phyloP scores from a whole-genome alignment of 345 rosid genomes.

The Populus tremula region DNA sequence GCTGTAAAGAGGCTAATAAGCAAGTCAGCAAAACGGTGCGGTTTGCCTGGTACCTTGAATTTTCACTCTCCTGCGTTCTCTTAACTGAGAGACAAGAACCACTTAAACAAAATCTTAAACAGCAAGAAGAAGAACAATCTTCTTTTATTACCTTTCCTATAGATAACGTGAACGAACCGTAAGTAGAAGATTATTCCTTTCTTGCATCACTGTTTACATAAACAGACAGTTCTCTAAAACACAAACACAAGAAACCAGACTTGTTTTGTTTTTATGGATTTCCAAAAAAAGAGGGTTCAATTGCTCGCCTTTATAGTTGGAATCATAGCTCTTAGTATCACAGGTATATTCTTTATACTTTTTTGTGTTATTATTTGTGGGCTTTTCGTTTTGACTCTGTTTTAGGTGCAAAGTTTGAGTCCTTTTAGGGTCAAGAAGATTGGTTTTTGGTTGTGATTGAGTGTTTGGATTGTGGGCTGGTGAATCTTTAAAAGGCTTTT shows the following conservation, averaged over 20 bases:
- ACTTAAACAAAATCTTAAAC: not conserved
- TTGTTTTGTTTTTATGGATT: constrained; percentile 42
- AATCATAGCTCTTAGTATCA: constrained; percentile 59
- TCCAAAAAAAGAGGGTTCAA: constrained; percentile 47
- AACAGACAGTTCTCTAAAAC: not conserved
- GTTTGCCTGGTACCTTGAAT: not conserved
- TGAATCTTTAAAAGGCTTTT: not conserved
- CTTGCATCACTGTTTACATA: not conserved
- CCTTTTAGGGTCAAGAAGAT: not conserved
- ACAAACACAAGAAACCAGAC: not conserved
- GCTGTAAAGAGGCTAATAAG: too few species aligned
- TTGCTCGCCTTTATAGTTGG: constrained; percentile 50
- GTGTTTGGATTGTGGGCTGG: too few species aligned
- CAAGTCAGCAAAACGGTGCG: not conserved
- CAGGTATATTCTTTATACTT: constrained; percentile 39
- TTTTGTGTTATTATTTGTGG: not conserved
- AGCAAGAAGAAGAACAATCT: not conserved
- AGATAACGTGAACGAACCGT: not conserved
- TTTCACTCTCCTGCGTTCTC: not conserved
- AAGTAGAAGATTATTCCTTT: not conserved
- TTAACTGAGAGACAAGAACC: not conserved
- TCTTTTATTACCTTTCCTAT: not conserved
- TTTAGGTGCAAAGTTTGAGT: not conserved
- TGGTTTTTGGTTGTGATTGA: not conserved
- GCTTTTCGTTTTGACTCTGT: not conserved